A percentile compares a stretch with the other conserved stretches of the same genome.
phyloP scores from a whole-genome alignment of 306 rosid species.

The Acacia acuminata region DNA sequence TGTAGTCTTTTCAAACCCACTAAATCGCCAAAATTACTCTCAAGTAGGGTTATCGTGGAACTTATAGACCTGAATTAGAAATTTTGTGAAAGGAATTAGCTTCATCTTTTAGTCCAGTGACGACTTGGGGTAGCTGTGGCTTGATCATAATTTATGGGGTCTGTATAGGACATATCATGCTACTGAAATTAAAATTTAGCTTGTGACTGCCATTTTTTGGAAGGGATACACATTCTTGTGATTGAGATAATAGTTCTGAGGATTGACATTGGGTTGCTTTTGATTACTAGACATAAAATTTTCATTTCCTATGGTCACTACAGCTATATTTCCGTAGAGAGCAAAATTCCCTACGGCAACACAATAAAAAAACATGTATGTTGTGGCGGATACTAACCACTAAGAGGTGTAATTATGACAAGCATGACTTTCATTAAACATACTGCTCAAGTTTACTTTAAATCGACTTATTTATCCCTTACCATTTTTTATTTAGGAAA shows the following conservation, averaged over 20 bases:
- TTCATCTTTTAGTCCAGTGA: background rate
- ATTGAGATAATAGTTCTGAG: background rate
- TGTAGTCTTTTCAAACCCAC: background rate
- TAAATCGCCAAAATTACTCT: background rate
- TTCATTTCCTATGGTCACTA: background rate
- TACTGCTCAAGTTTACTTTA: background rate
- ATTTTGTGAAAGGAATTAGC: background rate
- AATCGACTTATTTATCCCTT: background rate
- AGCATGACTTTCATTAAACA: background rate
- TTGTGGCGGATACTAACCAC: background rate
- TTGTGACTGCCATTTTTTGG: background rate
- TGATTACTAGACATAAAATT: background rate
- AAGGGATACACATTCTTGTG: background rate
- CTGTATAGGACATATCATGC: background rate
- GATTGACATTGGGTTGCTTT: constrained; percentile 18
- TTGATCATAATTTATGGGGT: background rate
- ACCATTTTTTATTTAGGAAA: background rate
- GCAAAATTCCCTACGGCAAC: background rate
- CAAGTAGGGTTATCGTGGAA: background rate
- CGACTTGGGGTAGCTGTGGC: background rate
- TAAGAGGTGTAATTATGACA: background rate
- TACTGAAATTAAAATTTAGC: constrained; percentile 17
- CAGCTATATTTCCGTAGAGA: background rate
- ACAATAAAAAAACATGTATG: background rate
- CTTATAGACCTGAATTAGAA: background rate